Evolutionary conservation across 345 rosid species (phyloP), one percentile per base, ranked within the genome.

Genomic region (Eucalyptus marginata): DNA sequence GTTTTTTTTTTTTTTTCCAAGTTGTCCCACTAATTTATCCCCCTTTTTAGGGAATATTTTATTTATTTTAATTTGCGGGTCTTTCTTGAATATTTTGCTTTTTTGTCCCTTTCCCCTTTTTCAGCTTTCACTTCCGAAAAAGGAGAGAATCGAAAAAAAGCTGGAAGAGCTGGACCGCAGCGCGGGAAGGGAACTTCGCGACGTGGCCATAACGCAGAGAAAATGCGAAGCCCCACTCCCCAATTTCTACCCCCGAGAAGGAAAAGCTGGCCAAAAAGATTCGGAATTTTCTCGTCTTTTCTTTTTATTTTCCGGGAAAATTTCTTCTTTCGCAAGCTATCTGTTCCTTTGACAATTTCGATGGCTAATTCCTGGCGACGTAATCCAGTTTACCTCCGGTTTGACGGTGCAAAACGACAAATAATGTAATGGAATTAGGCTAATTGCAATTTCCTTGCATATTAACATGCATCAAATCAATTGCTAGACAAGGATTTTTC

Each of bases 391-490:
- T 62, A 5, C 31, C 31, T 62, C 16, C 1, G 8, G 68, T 29
- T 29, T 6, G 68, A 13, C 8, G 3, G 12, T 56, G 62, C 27
- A 56, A 56, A 25, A 9, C 62, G 1, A 56, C 29, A 4, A 27
- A 29, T 13, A 7, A 29, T 7, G 68, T 29, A 27, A 59, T 8
- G 14, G 68, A n/a, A n/a, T n/a, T n/a, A n/a, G 76, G 40, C 4
- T 13, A n/a, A n/a, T 64, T 2, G 17, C 76, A n/a, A 31, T 64
- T 4, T 14, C 10, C 36, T 4, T 15, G 18, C 71, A 8, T 2
- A n/a, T 14, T 7, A 14, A 20, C 8, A 16, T 1, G 76, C 1
- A 3, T 64, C 6, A 3, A 64, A n/a, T n/a, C 36, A 4, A 29
- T 62, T 6, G 4, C 27, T 7, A 29, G 17, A 62, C 16, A n/a